These are phyloP conservation scores for Trypanosoma lewisi DNA, from an alignment of 208 protist species.

Conservation along the genomic window DNA sequence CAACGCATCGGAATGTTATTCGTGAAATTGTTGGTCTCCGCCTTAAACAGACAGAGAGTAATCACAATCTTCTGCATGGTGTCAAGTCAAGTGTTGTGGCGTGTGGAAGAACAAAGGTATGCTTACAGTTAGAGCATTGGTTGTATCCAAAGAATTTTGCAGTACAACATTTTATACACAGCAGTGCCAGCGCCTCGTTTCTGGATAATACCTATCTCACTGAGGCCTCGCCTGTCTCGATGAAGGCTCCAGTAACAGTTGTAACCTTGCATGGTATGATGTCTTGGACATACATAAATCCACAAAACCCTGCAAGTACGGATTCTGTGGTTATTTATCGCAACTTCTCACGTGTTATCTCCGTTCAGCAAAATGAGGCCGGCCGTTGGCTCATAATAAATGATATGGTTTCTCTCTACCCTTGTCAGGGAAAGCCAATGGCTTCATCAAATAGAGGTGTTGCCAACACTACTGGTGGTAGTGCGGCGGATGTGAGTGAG, in stretches of 20 bases:
- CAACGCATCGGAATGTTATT: constrained; percentile 54
- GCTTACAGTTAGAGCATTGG: constrained; percentile 76
- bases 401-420: constrained; percentile 78
- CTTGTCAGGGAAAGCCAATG: constrained; percentile 34
- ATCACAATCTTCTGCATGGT: constrained; percentile 80
- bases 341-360: constrained; percentile 72
- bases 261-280: constrained; percentile 84
- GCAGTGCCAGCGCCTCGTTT: constrained; percentile 55
- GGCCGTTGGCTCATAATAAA: constrained; percentile 73
- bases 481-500: constrained; percentile 28
- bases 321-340: constrained; percentile 62
- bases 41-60: constrained; percentile 77
- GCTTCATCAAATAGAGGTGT: constrained; percentile 3
- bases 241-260: constrained; percentile 67
- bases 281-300: constrained; percentile 58
- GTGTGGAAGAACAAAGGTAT: constrained; percentile 76
- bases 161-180: constrained; percentile 68
- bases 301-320: constrained; percentile 12
- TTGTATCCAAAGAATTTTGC: constrained; percentile 75
- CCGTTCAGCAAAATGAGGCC: constrained; percentile 38
- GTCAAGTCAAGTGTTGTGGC: constrained; percentile 61
- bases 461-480: constrained; percentile 9
- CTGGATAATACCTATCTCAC: constrained; percentile 69
- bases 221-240: constrained; percentile 31
- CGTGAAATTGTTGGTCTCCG: constrained; percentile 75